Base-by-base conservation (phyloP, 805 yeast genomes). In the Pichia exigua region DNA sequence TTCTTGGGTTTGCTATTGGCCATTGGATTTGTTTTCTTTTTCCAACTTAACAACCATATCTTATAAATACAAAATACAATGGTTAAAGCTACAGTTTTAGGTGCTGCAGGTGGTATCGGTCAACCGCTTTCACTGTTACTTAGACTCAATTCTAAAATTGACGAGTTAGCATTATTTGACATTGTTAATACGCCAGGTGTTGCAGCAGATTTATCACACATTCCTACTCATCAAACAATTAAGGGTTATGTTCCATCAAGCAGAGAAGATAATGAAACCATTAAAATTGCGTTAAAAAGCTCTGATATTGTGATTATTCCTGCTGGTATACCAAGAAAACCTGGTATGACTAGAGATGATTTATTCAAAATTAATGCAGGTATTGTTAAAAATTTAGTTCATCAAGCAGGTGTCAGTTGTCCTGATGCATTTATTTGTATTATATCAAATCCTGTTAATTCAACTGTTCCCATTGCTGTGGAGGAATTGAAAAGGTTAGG, bases 21-120 rank as follows among this genome's bases (percentile, higher is more conserved):
- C 4, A 7, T 24, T 24, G 26, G 7, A 24, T 27, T 38, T 38
- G 12, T 38, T 20, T 38, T 38, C 8, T 12, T 38, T 38, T 9
- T 38, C 2, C 30, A 15, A 22, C 22, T 11, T 9, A n/a, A 26
- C 44, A 41, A 35, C 18, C 2, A 18, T 38, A n/a, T 38, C n/a
- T 3, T 13, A n/a, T 35, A 35, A 35, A 35, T 20, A 20, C 7
- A 40, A 11, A 22, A 18, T 9, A 46, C 1, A 10, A 62, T 62
- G 65, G 61, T 60, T 15, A 89, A 88, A 74, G 95, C 56, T 13
- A 79, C 95, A 53, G 89, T 88, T 55, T 76, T 83, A 49, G 96
- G 96, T 59, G 96, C 96, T 52, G 89, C 92, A 46, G 96, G 96
- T 62, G 96, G 97, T 56, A 89, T 89, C 65, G 97, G 97, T 51